Evolutionary conservation across 129 eudicot species (phyloP).

Genomic region (Helichrysum umbraculigerum): DNA sequence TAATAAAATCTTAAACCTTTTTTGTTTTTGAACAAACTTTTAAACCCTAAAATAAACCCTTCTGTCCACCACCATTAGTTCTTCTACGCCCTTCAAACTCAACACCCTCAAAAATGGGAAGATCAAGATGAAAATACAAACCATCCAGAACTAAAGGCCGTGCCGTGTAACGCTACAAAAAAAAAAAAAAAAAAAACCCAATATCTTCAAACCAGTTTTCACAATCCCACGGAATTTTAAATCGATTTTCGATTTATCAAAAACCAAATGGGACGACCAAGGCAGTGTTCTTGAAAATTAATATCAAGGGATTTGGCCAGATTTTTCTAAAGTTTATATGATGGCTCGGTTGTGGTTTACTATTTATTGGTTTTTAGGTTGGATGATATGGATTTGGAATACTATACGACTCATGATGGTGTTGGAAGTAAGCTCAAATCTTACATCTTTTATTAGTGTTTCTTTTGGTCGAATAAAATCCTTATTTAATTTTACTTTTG

Average conservation of each 20-base stretch:
- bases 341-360: no score
- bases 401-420: no score
- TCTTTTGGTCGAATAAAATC: no score
- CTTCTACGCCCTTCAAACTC: background rate
- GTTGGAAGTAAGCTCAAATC: no score
- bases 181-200: slow-evolving; percentile 83
- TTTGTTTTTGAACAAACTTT: no score
- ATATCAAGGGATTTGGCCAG: no score
- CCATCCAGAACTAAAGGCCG: slow-evolving; percentile 60
- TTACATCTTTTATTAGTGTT: no score
- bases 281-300: slow-evolving; percentile 81
- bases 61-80: background rate
- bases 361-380: no score
- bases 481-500: no score
- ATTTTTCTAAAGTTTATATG: no score
- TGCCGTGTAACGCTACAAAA: slow-evolving; percentile 64
- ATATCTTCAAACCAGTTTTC: slow-evolving; percentile 74
- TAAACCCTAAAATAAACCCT: slow-evolving; percentile 1
- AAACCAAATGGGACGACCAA: slow-evolving; percentile 77
- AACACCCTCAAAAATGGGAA: slow-evolving; percentile 46
- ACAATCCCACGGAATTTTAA: slow-evolving; percentile 65
- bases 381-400: no score
- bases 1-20: no score
- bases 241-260: slow-evolving; percentile 42
- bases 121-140: slow-evolving; percentile 84